Percentiles rank a stretch among this genome's conserved stretches.
Conservation (phyloP, 2,329 filamentous ascomycete genomes). For the Penicillium palitans region DNA sequence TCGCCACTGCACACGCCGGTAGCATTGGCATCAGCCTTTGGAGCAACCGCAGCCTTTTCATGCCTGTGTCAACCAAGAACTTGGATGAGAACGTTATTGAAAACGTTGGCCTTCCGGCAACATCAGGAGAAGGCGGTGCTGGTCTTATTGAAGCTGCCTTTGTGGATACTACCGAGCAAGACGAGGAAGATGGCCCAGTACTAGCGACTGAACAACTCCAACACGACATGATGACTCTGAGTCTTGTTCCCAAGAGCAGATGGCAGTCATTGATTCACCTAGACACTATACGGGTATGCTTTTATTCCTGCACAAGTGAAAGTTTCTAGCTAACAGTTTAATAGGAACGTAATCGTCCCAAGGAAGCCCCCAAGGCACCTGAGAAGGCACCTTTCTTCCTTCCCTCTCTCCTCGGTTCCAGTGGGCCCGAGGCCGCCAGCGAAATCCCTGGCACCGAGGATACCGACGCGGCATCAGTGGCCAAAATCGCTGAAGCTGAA, state of each 20-base stretch:
- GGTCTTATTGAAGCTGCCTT: slow-evolving; percentile 76
- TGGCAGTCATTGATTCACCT: slow-evolving; percentile 96
- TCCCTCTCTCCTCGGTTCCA: slow-evolving; percentile 48
- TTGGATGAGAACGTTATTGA: slow-evolving; percentile 75
- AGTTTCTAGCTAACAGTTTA: slow-evolving; percentile 15
- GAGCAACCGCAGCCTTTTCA: slow-evolving; percentile 92
- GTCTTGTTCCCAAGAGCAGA: slow-evolving; percentile 80
- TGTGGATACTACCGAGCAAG: slow-evolving; percentile 53
- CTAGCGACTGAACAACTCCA: slow-evolving; percentile 73
- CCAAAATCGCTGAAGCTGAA: slow-evolving; percentile 46
- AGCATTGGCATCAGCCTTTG: slow-evolving; percentile 89
- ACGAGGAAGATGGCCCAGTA: slow-evolving; percentile 55
- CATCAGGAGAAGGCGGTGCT: slow-evolving; percentile 77
- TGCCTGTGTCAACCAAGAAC: slow-evolving; percentile 80
- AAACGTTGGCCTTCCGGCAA: slow-evolving; percentile 67
- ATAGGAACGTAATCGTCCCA: slow-evolving; percentile 87
- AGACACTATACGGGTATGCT: slow-evolving; percentile 69
- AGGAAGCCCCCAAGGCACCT: slow-evolving; percentile 83
- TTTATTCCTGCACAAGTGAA: background rate
- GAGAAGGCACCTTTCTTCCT: slow-evolving; percentile 97
- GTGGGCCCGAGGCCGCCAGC: slow-evolving; percentile 21
- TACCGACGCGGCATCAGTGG: slow-evolving; percentile 29
- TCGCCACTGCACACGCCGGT: slow-evolving; percentile 83
- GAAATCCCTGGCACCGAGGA: slow-evolving; percentile 31
- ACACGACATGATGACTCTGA: slow-evolving; percentile 80